These are phyloP conservation scores for Huiozyma sinensis DNA, from an alignment of 805 yeast species.

Conservation along the genomic window DNA sequence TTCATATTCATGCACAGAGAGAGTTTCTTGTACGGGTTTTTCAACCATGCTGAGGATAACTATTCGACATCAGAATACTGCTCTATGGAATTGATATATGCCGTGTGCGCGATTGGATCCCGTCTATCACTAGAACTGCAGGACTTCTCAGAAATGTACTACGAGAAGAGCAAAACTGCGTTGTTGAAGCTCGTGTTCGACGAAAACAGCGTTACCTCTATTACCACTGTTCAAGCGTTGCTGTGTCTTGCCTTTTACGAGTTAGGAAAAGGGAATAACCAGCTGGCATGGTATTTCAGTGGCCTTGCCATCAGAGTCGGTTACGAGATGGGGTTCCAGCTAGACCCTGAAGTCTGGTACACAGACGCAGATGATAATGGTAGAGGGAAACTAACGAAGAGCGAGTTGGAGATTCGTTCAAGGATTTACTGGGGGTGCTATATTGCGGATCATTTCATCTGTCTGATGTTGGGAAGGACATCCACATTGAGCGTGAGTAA, in stretches of 20 bases:
- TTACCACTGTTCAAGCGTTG: conserved; percentile 48
- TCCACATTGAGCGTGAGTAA: conserved; percentile 44
- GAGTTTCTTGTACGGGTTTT: conserved; percentile 49
- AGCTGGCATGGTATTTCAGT: conserved; percentile 52
- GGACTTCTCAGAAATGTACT: conserved; percentile 34
- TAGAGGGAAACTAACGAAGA: conserved; percentile 30
- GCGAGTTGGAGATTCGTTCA: conserved; percentile 46
- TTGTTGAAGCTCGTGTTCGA: conserved; percentile 31
- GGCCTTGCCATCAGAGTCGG: conserved; percentile 60
- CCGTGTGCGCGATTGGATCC: conserved; percentile 52
- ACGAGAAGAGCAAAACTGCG: conserved; percentile 36
- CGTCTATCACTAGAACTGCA: conserved; percentile 36
- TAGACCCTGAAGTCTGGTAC: conserved; percentile 52
- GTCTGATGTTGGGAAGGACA: conserved; percentile 49
- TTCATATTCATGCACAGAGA: conserved; percentile 55
- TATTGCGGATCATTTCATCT: conserved; percentile 53
- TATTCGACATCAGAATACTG: conserved; percentile 39
- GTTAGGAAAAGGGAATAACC: conserved; percentile 47
- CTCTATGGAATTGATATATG: conserved; percentile 41
- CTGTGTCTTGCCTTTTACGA: conserved; percentile 52
- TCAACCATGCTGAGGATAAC: conserved; percentile 39
- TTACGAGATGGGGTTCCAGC: conserved; percentile 51
- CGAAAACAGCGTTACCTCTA: conserved; percentile 32
- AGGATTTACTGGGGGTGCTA: conserved; percentile 60
- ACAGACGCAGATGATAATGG: conserved; percentile 26